Evolutionary conservation across 306 rosid genomes (phyloP).

Genomic region (Medicago lupulina): DNA sequence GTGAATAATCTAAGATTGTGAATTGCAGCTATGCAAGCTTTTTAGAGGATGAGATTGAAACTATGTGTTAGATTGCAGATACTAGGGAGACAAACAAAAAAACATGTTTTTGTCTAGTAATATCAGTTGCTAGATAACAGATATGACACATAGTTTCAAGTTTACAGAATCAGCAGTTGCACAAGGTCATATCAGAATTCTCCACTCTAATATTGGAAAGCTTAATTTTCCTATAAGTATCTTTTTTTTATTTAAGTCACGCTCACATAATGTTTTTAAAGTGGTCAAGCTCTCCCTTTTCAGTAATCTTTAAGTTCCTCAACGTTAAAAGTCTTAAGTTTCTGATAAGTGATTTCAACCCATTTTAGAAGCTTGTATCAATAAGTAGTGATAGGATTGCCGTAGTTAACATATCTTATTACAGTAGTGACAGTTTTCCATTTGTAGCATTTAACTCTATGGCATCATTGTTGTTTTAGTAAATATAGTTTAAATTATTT

Average conservation of each 20-base stretch:
- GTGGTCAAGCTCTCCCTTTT: conserved; percentile 23
- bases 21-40: conserved; percentile 17
- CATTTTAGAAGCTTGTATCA: conserved; percentile 27
- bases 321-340: conserved; percentile 15
- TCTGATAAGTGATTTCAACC: background rate
- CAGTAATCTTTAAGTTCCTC: background rate
- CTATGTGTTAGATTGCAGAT: background rate
- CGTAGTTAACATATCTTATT: background rate
- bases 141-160: background rate
- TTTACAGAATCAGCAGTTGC: conserved; percentile 7
- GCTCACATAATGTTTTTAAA: conserved; percentile 1
- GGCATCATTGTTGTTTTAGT: background rate
- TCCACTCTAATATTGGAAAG: background rate
- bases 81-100: background rate
- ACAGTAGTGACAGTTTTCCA: conserved; percentile 22
- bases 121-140: conserved; percentile 25
- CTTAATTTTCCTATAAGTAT: conserved; percentile 1
- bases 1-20: conserved; percentile 23
- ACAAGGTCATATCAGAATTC: background rate
- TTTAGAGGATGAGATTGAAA: background rate
- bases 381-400: conserved; percentile 1
- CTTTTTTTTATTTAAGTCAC: background rate
- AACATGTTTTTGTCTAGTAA: background rate
- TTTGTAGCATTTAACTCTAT: conserved; percentile 8
- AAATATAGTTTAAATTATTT: background rate